Conservation (phyloP, 345 rosid species). For the Noccaea bulbosa region DNA sequence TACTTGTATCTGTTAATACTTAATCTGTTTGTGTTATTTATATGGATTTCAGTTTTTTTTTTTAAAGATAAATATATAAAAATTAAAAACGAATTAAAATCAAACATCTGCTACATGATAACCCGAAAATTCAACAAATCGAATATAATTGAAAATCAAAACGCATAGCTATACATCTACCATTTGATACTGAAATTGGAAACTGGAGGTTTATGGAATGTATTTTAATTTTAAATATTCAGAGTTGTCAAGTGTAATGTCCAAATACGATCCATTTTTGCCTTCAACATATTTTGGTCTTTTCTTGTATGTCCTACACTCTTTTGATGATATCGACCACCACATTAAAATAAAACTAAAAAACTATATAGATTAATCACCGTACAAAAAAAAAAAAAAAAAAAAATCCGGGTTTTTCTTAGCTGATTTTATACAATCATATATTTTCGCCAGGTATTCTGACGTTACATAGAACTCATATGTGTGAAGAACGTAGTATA, state of each 20-base stretch:
- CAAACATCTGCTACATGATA: constrained; percentile 21
- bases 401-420: no score
- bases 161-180: constrained; percentile 14
- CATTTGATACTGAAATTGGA: constrained; percentile 27
- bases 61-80: neutral
- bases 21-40: neutral
- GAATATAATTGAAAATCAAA: constrained; percentile 10
- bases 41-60: neutral
- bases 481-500: neutral
- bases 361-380: neutral
- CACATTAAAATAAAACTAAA: neutral
- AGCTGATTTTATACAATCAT: neutral
- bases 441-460: neutral
- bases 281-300: constrained; percentile 28
- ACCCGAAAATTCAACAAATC: constrained; percentile 9
- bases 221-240: neutral
- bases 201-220: neutral
- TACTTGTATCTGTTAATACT: no score
- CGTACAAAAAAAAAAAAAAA: no score
- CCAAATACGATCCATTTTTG: constrained; percentile 31
- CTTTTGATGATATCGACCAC: constrained; percentile 33
- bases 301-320: constrained; percentile 31
- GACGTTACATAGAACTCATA: constrained; percentile 11
- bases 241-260: constrained; percentile 11
- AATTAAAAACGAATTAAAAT: neutral